Evolutionary conservation across 306 rosid genomes (phyloP).

Genomic region (Astragalus membranaceus): DNA sequence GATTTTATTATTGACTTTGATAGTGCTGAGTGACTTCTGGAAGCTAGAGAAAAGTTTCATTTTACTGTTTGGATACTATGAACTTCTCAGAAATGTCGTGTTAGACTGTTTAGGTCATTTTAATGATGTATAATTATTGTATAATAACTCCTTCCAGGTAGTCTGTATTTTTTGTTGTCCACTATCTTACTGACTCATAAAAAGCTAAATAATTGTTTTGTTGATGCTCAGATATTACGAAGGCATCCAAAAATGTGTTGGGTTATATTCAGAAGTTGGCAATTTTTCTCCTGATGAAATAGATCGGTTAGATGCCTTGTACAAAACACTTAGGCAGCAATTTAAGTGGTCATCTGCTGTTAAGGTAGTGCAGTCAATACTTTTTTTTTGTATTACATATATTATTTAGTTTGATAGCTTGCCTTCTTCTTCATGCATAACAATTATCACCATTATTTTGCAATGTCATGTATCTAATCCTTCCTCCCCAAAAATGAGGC

Average conservation of each 20-base stretch:
- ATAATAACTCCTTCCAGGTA: not conserved
- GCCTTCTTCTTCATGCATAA: not conserved
- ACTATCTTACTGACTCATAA: not conserved
- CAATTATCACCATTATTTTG: not conserved
- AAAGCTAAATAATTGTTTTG: not conserved
- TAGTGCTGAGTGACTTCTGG: not conserved
- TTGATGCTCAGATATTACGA: conserved; percentile 62
- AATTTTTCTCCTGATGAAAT: conserved; percentile 65
- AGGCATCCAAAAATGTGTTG: conserved; percentile 87
- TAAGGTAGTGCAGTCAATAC: conserved; percentile 46
- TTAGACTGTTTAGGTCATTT: not conserved
- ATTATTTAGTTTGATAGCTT: conserved; percentile 2
- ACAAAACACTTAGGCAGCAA: conserved; percentile 71
- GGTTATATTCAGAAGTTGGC: conserved; percentile 58
- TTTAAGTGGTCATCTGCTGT: conserved; percentile 91
- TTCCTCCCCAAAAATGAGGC: not conserved
- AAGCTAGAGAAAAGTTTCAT: not conserved
- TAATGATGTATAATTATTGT: not conserved
- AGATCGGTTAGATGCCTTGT: conserved; percentile 57
- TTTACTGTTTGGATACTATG: conserved; percentile 33
- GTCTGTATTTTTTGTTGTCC: not conserved
- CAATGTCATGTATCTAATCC: not conserved
- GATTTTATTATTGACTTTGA: not conserved
- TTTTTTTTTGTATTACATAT: not conserved
- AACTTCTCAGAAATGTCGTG: conserved; percentile 53